Base-by-base conservation (phyloP, 495 filamentous ascomycete genomes). In the Cudoniella acicularis region DNA sequence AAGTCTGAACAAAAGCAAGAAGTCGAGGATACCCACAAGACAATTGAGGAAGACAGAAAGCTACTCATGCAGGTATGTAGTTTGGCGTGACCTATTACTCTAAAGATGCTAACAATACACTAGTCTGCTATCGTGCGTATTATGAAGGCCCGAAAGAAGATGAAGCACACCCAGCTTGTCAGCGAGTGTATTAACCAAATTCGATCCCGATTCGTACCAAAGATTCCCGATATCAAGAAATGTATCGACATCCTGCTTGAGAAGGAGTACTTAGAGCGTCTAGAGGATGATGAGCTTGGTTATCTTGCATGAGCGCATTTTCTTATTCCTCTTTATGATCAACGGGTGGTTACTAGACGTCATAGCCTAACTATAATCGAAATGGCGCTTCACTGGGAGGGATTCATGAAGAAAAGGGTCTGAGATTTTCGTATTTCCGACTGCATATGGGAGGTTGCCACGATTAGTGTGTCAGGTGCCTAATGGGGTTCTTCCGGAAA, bases 141-240 rank as follows among this genome's bases (percentile, higher is more conserved):
- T 76, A 99, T 98, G 94, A 99, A 99, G 74, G 94, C 95, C 0
- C 88, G 94, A 54, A 97, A 98, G 84, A 89, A 87, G 78, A 92
- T 97, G 89, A 96, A 96, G 82, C 93, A 99, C 73, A 83, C 88
- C 52, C 85, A 90, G 68, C 84, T 99, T 10, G 91, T 99, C 45
- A 85, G 89, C 65, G 94, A 99, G 75, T 92, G 90, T 16, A 97
- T 99, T 70, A 84, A 84, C 61, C 95, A 98, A 73, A 96, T 99
- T 75, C 88, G 87, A 68, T 83, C 81, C n/a, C 90, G 94, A 50
- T 99, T 99, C 77, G 85, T 89, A 36, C 94, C 95, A 22, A 93
- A 96, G 72, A 79, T 98, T 20, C 78, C 82, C 3, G 94, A 99
- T 64, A 98, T 99, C 82, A 99, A 99, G 77, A 98, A 96, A 78